These are phyloP conservation scores for Pestalotiopsis sp. DNA, from an alignment of 2,329 filamentous ascomycete genomes.

Conservation along the genomic window DNA sequence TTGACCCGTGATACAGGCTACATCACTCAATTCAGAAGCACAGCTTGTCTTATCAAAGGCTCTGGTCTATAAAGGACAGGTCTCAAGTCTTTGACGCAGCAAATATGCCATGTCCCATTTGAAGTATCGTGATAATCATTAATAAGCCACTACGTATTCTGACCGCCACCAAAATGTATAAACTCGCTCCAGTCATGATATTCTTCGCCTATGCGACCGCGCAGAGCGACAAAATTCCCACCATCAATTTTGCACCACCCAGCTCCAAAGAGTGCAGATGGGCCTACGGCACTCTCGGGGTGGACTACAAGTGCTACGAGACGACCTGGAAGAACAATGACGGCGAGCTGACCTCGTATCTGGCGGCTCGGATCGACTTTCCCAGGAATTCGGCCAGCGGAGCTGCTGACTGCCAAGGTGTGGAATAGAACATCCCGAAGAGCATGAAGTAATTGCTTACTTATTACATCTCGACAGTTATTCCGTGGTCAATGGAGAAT, in stretches of 20 bases:
- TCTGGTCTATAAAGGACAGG: neutral
- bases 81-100: neutral
- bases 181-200: neutral
- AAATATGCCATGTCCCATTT: neutral
- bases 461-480: neutral
- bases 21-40: neutral
- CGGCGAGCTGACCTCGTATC: neutral
- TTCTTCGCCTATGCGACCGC: neutral
- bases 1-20: neutral
- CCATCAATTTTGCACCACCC: neutral
- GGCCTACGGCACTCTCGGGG: neutral
- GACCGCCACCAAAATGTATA: neutral
- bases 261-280: neutral
- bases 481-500: neutral
- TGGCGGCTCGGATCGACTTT: neutral
- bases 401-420: neutral
- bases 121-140: neutral
- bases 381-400: neutral
- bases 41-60: neutral
- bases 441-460: neutral
- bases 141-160: neutral
- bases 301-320: neutral
- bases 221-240: neutral
- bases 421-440: neutral
- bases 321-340: neutral